These are phyloP conservation scores for bread wheat (Triticum aestivum) DNA, from an alignment of 176 grass and related monocot genomes.

Conservation along the genomic window DNA sequence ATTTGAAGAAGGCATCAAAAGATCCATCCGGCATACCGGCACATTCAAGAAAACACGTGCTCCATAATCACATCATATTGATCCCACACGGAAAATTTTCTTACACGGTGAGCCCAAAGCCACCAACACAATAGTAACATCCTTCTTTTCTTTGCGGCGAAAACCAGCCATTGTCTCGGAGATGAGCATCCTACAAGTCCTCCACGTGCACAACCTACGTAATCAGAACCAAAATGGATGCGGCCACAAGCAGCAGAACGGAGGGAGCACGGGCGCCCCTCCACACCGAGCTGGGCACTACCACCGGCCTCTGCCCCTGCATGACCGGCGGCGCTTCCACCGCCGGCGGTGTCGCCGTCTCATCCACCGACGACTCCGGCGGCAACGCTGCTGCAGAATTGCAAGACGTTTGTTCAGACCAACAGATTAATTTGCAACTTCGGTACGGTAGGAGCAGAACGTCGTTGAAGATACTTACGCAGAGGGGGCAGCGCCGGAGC, in stretches of 20 bases:
- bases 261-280: conserved; percentile 6
- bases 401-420: neutral
- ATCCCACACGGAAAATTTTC: neutral
- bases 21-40: no score
- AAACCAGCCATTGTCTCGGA: neutral
- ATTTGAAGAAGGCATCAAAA: no score
- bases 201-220: neutral
- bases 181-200: neutral
- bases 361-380: conserved; percentile 38
- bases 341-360: conserved; percentile 18
- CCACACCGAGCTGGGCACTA: conserved; percentile 50
- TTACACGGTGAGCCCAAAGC: neutral
- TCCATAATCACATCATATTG: no score
- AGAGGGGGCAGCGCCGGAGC: conserved; percentile 71
- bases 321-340: conserved; percentile 33
- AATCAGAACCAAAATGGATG: conserved; percentile 29
- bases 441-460: neutral
- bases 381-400: conserved; percentile 39
- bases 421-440: neutral
- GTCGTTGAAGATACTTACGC: conserved; percentile 33
- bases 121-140: neutral
- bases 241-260: conserved; percentile 9
- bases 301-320: conserved; percentile 48
- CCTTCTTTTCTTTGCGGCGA: neutral
- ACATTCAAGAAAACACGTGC: no score